These are phyloP conservation scores for Suhomyces emberorum DNA, from an alignment of 805 yeast genomes.

Conservation along the genomic window DNA sequence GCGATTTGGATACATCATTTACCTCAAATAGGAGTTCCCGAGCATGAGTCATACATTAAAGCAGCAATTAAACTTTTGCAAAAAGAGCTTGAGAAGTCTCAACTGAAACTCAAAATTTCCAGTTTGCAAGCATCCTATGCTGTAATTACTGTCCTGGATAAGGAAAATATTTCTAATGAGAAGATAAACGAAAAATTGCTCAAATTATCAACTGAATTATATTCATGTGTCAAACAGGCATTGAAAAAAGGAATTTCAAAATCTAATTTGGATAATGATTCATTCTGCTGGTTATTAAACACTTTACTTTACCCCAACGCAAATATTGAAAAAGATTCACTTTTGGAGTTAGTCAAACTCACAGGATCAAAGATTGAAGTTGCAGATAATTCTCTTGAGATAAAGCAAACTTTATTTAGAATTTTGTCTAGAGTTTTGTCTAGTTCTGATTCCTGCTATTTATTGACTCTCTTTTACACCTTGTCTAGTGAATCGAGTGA, in stretches of 20 bases:
- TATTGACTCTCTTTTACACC: constrained; percentile 14
- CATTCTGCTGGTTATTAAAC: constrained; percentile 26
- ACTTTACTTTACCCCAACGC: constrained; percentile 15
- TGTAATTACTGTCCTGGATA: not conserved
- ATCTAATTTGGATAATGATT: not conserved
- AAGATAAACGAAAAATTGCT: not conserved
- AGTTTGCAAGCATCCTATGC: constrained; percentile 2
- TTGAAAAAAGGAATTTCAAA: not conserved
- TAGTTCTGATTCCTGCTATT: constrained; percentile 11
- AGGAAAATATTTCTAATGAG: not conserved
- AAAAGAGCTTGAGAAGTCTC: constrained; percentile 9
- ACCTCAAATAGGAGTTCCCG: constrained; percentile 32
- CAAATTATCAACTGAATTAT: not conserved
- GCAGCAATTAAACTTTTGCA: constrained; percentile 12
- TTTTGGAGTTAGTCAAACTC: constrained; percentile 4
- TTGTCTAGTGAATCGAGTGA: constrained; percentile 3
- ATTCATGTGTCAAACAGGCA: not conserved
- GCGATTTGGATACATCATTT: constrained; percentile 40
- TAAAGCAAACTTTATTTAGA: constrained; percentile 24
- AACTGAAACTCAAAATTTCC: not conserved
- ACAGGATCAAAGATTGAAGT: constrained; percentile 9
- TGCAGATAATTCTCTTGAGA: constrained; percentile 6
- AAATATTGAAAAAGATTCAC: constrained; percentile 1
- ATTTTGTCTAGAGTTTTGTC: constrained; percentile 19
- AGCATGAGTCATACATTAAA: constrained; percentile 20